phyloP scores from a whole-genome alignment of 768 basidiomycete species.

The Chiua virens region DNA sequence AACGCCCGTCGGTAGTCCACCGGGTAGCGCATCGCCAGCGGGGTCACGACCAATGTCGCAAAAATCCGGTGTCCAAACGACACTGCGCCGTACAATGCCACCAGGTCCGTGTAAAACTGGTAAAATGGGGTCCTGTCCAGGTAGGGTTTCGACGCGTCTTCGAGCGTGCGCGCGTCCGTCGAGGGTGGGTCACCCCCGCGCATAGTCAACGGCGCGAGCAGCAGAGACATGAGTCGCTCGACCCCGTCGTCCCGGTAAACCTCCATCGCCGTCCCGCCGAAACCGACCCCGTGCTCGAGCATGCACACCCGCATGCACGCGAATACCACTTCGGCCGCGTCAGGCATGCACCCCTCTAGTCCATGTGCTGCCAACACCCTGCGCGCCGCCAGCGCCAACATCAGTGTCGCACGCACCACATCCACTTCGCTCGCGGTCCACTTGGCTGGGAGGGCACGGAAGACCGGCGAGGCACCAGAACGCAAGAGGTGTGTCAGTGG shows the following conservation, averaged over 20 bases:
- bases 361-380: slow-evolving; percentile 45
- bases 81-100: slow-evolving; percentile 86
- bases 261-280: slow-evolving; percentile 41
- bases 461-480: slow-evolving; percentile 71
- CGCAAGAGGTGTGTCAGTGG: slow-evolving; percentile 79
- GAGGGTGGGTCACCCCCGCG: slow-evolving; percentile 4
- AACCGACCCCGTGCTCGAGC: slow-evolving; percentile 75
- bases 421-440: slow-evolving; percentile 86
- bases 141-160: slow-evolving; percentile 54
- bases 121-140: slow-evolving; percentile 80
- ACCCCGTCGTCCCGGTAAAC: slow-evolving; percentile 81
- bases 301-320: slow-evolving; percentile 93
- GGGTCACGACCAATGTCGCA: slow-evolving; percentile 70
- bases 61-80: slow-evolving; percentile 85
- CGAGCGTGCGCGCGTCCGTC: slow-evolving; percentile 38
- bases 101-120: slow-evolving; percentile 91
- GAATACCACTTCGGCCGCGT: slow-evolving; percentile 48
- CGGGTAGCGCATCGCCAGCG: slow-evolving; percentile 74
- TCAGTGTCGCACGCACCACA: slow-evolving; percentile 65
- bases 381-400: slow-evolving; percentile 54
- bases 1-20: slow-evolving; percentile 81
- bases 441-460: slow-evolving; percentile 59
- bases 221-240: slow-evolving; percentile 51
- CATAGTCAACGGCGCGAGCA: slow-evolving; percentile 58
- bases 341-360: slow-evolving; percentile 34